Conservation (phyloP, 768 basidiomycete species). For the Cystobasidium onofrii region DNA sequence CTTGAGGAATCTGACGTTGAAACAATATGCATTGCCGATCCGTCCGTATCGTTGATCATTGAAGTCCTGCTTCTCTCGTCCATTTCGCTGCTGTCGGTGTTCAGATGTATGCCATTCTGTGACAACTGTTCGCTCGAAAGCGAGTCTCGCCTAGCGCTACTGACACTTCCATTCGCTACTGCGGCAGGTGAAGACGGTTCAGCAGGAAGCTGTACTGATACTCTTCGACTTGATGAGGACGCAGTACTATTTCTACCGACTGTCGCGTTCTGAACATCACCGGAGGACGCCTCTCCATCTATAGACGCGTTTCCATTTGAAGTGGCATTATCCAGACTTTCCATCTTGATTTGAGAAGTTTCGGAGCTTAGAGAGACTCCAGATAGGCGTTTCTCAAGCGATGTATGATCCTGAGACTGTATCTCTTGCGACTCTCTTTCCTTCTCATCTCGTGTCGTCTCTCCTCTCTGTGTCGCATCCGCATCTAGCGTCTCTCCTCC, state of each 20-base stretch:
- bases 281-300: no score
- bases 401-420: neutral
- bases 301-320: neutral
- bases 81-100: neutral
- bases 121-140: neutral
- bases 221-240: neutral
- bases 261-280: neutral
- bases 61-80: neutral
- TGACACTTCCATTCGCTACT: neutral
- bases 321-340: neutral
- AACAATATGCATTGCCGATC: neutral
- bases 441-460: neutral
- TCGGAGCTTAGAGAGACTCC: neutral
- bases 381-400: neutral
- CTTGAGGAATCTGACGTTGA: neutral
- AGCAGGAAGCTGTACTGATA: neutral
- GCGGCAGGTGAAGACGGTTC: neutral
- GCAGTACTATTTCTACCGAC: neutral
- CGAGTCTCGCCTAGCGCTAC: neutral
- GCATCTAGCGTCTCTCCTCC: neutral
- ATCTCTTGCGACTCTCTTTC: neutral
- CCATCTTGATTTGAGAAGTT: neutral
- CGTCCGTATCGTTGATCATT: no score
- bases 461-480: neutral
- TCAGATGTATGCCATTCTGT: neutral